phyloP scores from a whole-genome alignment of 1,284 basidiomycete species.

The Papiliotrema terrestris region DNA sequence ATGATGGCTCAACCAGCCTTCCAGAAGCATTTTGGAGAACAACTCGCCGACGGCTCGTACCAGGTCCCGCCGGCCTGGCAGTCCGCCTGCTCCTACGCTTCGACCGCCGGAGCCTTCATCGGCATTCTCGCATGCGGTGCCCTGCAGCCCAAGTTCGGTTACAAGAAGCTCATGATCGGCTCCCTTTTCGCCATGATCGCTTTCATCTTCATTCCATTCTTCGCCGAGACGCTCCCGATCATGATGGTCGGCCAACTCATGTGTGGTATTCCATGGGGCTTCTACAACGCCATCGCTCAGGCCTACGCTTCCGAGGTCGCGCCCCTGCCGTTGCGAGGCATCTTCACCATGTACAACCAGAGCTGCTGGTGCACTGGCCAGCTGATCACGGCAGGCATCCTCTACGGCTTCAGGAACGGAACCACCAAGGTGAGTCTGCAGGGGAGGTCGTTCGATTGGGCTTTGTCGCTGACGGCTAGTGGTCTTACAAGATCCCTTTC shows the following conservation, averaged over 20 bases:
- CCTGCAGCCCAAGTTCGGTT: constrained; percentile 37
- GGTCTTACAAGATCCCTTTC: constrained; percentile 43
- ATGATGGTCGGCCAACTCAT: constrained; percentile 37
- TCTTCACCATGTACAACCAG: constrained; percentile 38
- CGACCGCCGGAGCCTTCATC: constrained; percentile 40
- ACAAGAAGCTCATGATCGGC: constrained; percentile 28
- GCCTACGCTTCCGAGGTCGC: constrained; percentile 37
- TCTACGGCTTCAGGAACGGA: constrained; percentile 22
- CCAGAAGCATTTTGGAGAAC: constrained; percentile 7
- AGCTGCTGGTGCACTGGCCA: constrained; percentile 39
- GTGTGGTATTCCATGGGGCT: constrained; percentile 34
- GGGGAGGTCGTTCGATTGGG: constrained; percentile 38
- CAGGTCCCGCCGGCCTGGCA: constrained; percentile 50
- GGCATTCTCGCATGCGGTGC: constrained; percentile 43
- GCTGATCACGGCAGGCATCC: constrained; percentile 33
- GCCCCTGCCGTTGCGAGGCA: constrained; percentile 36
- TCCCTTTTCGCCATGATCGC: constrained; percentile 21
- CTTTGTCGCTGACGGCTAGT: constrained; percentile 22
- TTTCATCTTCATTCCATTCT: constrained; percentile 27
- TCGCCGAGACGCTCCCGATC: constrained; percentile 21
- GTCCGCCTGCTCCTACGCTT: constrained; percentile 45
- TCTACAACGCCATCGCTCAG: constrained; percentile 17
- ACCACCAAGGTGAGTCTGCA: background rate
- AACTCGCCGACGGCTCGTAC: constrained; percentile 18
- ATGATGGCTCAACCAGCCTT: constrained; percentile 40